Conservation (phyloP, 805 yeast species). For the Vanderwaltozyma tropicalis region DNA sequence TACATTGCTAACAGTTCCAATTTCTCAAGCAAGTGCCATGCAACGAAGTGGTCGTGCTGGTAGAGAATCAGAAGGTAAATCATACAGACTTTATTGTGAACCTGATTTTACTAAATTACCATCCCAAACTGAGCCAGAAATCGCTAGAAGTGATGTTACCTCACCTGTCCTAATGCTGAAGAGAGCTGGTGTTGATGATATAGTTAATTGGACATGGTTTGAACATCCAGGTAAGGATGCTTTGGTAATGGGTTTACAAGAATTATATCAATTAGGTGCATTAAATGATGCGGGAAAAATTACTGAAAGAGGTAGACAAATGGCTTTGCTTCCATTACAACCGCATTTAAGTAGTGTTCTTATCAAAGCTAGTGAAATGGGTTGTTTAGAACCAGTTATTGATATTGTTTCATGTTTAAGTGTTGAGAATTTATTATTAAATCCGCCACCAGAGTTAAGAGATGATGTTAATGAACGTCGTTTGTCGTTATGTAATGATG, state of each 20-base stretch:
- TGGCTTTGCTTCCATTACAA: constrained; percentile 85
- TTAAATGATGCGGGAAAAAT: constrained; percentile 65
- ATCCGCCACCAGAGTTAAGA: constrained; percentile 68
- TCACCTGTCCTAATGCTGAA: constrained; percentile 79
- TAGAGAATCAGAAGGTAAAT: constrained; percentile 88
- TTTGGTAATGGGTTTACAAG: constrained; percentile 62
- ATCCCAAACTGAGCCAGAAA: constrained; percentile 86
- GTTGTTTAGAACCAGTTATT: constrained; percentile 54
- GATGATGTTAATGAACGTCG: constrained; percentile 78
- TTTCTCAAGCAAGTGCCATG: constrained; percentile 87
- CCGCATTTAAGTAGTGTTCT: constrained; percentile 86
- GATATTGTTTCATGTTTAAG: constrained; percentile 90
- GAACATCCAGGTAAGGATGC: constrained; percentile 81
- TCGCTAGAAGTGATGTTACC: constrained; percentile 73
- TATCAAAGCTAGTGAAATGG: constrained; percentile 49
- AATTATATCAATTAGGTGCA: constrained; percentile 71
- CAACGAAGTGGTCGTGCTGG: constrained; percentile 99
- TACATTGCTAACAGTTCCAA: constrained; percentile 83
- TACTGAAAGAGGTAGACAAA: constrained; percentile 69
- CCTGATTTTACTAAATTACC: constrained; percentile 51
- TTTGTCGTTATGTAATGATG: constrained; percentile 56
- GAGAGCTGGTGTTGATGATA: constrained; percentile 70
- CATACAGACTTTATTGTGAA: constrained; percentile 76
- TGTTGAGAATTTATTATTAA: constrained; percentile 76
- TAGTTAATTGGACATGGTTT: constrained; percentile 84